Evolutionary conservation across 2,329 filamentous ascomycete genomes (phyloP).

Genomic region (Colletotrichum aenigma): DNA sequence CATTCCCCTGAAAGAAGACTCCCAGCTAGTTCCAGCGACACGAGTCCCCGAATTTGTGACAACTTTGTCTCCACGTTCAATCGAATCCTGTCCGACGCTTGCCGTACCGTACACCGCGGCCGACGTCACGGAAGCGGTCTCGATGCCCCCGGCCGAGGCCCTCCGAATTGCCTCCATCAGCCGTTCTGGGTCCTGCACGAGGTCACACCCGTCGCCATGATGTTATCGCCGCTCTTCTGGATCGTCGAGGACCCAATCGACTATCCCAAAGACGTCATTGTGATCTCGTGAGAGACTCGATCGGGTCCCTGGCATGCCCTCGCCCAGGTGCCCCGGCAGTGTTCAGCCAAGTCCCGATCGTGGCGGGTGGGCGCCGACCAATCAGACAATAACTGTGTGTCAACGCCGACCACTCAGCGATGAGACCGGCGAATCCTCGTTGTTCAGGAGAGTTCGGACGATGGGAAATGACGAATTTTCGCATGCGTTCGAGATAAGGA

Average conservation of each 20-base stretch:
- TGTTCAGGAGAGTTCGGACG: slow-evolving; percentile 7
- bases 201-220: neutral
- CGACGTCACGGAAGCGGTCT: slow-evolving; percentile 13
- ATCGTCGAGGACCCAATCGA: neutral
- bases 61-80: neutral
- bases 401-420: slow-evolving; percentile 23
- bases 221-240: slow-evolving; percentile 1
- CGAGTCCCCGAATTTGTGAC: neutral
- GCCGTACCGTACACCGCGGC: slow-evolving; percentile 9
- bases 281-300: slow-evolving; percentile 13
- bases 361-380: slow-evolving; percentile 18
- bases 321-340: slow-evolving; percentile 18
- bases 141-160: neutral
- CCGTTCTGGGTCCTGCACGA: neutral
- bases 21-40: neutral
- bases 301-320: slow-evolving; percentile 12
- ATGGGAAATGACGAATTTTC: slow-evolving; percentile 13
- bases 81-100: slow-evolving; percentile 3
- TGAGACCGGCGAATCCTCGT: slow-evolving; percentile 19
- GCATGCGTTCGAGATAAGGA: slow-evolving; percentile 7
- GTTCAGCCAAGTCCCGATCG: slow-evolving; percentile 19
- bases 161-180: neutral
- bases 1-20: neutral
- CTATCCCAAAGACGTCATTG: slow-evolving; percentile 16
- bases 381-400: slow-evolving; percentile 22